Evolutionary conservation across 768 basidiomycete species (phyloP), one percentile per base, ranked within the genome.

Genomic region (Collybiopsis confluens): DNA sequence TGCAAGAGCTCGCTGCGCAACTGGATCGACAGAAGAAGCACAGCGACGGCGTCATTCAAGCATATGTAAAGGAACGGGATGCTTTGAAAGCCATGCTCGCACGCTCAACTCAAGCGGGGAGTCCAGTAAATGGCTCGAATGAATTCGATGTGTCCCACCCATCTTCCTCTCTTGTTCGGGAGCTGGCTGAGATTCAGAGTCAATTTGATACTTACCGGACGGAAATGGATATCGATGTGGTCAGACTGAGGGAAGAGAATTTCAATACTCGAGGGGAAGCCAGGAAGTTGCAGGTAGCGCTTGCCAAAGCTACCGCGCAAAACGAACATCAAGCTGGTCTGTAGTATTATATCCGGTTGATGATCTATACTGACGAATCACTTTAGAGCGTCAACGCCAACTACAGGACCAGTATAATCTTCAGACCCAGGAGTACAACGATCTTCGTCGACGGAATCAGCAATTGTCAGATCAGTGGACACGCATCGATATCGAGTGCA

Each of bases 51-150:
- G 76, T 85, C 42, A 84, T 91, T 38, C 86, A 90, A 61, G 85
- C 88, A 8, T 90, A 88, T 54, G 79, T 88, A 69, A 90, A 90
- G 68, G 96, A 98, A 69, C 74, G 92, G 4, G 97, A 97, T 60
- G 81, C 91, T 42, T 78, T 95, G 58, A 86, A 83, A 61, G 77
- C 79, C 36, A 81, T 97, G 78, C 74, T 94, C 15, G 74, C 76
- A 16, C 71, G 89, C 47, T 73, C 77, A 13, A 74, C 80, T 60
- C 76, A 67, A 45, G 23, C 64, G 61, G 38, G 48, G 41, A 48
- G 58, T 47, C 26, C 60, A 3, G 33, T 65, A 40, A 71, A 73
- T 49, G 73, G 71, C 5, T 66, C 68, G 18, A 56, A 70, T 47
- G 69, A 66, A 21, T 66, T 65, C 20, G 49, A 41, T n/a, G 50